Conservation (phyloP, 805 yeast species). For the Sugiyamaella lignohabitans region DNA sequence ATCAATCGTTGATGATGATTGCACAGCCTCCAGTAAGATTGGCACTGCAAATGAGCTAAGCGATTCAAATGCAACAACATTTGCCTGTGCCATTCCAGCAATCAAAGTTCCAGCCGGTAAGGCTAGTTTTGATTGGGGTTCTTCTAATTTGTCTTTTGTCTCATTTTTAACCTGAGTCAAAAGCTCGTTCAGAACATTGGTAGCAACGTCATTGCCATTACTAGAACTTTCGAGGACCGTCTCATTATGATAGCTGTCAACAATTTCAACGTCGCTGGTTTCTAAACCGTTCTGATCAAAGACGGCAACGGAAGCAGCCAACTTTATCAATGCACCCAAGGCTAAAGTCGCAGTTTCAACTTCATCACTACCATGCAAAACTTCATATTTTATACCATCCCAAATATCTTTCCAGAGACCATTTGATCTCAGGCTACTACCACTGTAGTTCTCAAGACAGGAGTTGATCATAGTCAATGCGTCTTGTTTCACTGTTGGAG, state of each 20-base stretch:
- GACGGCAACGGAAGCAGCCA: slow-evolving; percentile 36
- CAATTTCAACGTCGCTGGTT: not conserved
- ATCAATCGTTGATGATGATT: slow-evolving; percentile 34
- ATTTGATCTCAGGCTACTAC: slow-evolving; percentile 28
- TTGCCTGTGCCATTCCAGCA: slow-evolving; percentile 47
- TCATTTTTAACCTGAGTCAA: slow-evolving; percentile 34
- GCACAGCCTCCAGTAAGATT: slow-evolving; percentile 33
- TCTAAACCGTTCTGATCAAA: slow-evolving; percentile 7
- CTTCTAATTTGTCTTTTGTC: slow-evolving; percentile 44
- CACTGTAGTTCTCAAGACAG: slow-evolving; percentile 46
- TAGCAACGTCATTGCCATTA: no score
- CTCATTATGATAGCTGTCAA: slow-evolving; percentile 1
- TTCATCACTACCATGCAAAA: slow-evolving; percentile 71
- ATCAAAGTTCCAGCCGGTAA: slow-evolving; percentile 60
- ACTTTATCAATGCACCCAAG: slow-evolving; percentile 38
- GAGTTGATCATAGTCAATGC: slow-evolving; percentile 54
- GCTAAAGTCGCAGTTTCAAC: slow-evolving; percentile 37
- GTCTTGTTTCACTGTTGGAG: slow-evolving; percentile 48
- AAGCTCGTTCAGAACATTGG: slow-evolving; percentile 35
- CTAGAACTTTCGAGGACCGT: not conserved
- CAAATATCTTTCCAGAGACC: slow-evolving; percentile 71
- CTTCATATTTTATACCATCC: slow-evolving; percentile 83
- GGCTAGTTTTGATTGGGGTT: slow-evolving; percentile 45
- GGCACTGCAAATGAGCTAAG: slow-evolving; percentile 36
- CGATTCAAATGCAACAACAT: slow-evolving; percentile 40